Evolutionary conservation across 2,329 filamentous ascomycete species (phyloP).

Genomic region (Didymella segeticola): DNA sequence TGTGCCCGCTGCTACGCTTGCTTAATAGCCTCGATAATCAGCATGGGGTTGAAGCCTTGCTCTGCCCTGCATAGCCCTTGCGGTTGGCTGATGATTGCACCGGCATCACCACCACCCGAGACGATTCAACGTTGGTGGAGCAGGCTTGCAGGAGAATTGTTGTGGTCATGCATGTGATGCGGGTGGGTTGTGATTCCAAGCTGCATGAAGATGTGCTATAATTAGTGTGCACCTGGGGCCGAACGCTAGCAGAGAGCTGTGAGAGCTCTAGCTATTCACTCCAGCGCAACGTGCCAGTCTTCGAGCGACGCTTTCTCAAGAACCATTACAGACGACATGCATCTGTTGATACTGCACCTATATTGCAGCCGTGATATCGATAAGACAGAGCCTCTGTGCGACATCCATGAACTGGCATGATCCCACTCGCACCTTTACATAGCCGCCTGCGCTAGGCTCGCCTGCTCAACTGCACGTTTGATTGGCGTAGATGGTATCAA

Average conservation of each 20-base stretch:
- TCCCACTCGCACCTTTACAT: constrained; percentile 13
- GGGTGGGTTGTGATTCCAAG: constrained; percentile 14
- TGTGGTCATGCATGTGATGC: constrained; percentile 16
- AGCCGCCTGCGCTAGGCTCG: constrained; percentile 15
- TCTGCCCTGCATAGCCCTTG: neutral
- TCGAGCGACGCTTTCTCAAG: neutral
- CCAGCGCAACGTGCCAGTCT: neutral
- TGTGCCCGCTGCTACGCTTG: neutral
- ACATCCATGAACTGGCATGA: constrained; percentile 7
- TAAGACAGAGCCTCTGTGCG: constrained; percentile 14
- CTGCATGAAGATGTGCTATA: constrained; percentile 17
- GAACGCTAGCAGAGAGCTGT: neutral
- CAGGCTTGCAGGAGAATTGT: constrained; percentile 9
- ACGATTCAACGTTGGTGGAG: neutral
- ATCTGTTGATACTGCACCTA: neutral
- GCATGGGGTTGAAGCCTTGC: neutral
- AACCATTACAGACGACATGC: neutral
- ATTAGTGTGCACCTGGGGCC: constrained; percentile 10
- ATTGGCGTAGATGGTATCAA: constrained; percentile 29
- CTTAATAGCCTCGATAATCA: neutral
- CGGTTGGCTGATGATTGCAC: neutral
- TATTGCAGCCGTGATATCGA: constrained; percentile 4
- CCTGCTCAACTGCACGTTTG: constrained; percentile 8
- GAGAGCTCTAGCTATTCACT: neutral
- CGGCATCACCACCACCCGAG: neutral